These are phyloP conservation scores for Aspergillus puulaauensis DNA, from an alignment of 2,329 filamentous ascomycete species.

Conservation along the genomic window DNA sequence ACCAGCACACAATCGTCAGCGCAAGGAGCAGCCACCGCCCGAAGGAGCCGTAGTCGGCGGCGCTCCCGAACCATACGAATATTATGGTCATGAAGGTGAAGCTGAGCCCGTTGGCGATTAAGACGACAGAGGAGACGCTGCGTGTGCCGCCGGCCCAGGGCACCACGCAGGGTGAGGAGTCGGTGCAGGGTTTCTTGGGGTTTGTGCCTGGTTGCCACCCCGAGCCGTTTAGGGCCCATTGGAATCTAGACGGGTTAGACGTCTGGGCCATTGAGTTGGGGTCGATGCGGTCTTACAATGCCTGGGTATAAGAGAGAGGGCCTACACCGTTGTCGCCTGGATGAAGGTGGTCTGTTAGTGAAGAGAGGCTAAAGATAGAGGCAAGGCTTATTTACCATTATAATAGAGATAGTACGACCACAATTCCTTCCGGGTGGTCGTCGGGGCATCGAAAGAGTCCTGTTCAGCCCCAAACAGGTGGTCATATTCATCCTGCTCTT, in stretches of 20 bases:
- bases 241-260: conserved; percentile 28
- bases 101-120: conserved; percentile 45
- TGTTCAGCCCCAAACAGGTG: conserved; percentile 39
- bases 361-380: not conserved
- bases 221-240: conserved; percentile 39
- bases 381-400: conserved; percentile 29
- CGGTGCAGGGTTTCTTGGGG: conserved; percentile 30
- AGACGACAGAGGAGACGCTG: conserved; percentile 39
- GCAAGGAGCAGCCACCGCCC: conserved; percentile 42
- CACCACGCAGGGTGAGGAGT: conserved; percentile 39
- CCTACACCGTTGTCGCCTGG: conserved; percentile 45
- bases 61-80: conserved; percentile 44
- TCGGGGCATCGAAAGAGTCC: conserved; percentile 38
- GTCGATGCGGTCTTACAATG: conserved; percentile 27
- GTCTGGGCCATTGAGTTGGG: not conserved
- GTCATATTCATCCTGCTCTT: conserved; percentile 26
- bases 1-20: conserved; percentile 43
- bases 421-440: conserved; percentile 41
- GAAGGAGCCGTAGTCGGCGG: conserved; percentile 45
- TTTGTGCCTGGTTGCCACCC: conserved; percentile 40
- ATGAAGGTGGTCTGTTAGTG: not conserved
- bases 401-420: conserved; percentile 49
- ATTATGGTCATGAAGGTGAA: conserved; percentile 45
- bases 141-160: conserved; percentile 39
- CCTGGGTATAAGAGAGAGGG: conserved; percentile 42